These are phyloP conservation scores for Solanum etuberosum DNA, from an alignment of 257 asterid genomes.

Conservation along the genomic window DNA sequence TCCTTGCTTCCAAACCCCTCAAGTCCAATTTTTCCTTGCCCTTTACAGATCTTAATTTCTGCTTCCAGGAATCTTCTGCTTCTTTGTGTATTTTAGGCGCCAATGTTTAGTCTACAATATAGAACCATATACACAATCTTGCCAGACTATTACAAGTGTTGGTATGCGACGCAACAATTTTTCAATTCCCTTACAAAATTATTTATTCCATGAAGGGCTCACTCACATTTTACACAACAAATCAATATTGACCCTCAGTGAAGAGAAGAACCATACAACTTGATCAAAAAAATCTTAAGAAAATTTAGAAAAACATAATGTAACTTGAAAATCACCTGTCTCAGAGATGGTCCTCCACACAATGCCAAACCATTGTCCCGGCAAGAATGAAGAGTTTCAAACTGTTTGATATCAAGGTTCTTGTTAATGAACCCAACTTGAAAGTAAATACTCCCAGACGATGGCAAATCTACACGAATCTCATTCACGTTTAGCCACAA, in stretches of 20 bases:
- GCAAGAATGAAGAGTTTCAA: conserved; percentile 63
- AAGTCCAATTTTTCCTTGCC: not conserved
- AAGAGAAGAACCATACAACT: not conserved
- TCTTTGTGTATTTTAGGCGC: not conserved
- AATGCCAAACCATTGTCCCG: conserved; percentile 32
- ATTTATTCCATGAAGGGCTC: not conserved
- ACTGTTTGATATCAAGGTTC: conserved; percentile 72
- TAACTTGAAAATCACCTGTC: conserved; percentile 15
- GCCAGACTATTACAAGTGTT: not conserved
- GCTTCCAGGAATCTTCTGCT: not conserved
- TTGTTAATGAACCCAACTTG: conserved; percentile 88
- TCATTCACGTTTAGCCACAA: conserved; percentile 85
- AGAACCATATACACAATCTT: not conserved
- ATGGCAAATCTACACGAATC: conserved; percentile 82
- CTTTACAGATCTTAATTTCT: not conserved
- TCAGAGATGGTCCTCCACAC: conserved; percentile 16
- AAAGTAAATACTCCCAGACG: conserved; percentile 66
- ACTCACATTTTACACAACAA: not conserved
- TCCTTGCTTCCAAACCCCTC: not conserved
- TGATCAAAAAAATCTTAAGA: not conserved
- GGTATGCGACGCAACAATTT: not conserved
- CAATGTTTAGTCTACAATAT: not conserved
- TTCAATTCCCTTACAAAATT: not conserved
- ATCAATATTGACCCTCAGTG: not conserved
- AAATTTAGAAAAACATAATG: not conserved